Base-by-base conservation (phyloP, 2,329 filamentous ascomycete species). In the Aureobasidium sp. region DNA sequence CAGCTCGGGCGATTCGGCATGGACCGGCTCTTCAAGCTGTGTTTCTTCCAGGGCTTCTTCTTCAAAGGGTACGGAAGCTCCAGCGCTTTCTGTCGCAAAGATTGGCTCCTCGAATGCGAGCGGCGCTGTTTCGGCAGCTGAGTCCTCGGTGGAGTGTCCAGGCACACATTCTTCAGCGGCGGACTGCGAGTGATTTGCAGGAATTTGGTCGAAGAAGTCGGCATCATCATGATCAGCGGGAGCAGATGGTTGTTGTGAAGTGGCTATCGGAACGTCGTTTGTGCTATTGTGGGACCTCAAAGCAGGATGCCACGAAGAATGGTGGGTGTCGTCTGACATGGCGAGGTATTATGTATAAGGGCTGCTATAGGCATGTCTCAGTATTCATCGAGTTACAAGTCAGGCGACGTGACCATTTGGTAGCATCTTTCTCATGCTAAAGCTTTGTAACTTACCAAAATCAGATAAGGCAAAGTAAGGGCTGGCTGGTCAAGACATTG, bases 261-360 rank as follows among this genome's bases (percentile, higher is more conserved):
- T 16, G 11, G 16, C 14, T 30, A 37, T 27, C 2, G 44, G 36
- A 3, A 42, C 27, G 11, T 59, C 27, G 6, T 42, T 13, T 3
- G 21, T 3, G 45, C 45, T 59, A 45, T 59, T 59, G 16, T 61
- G 49, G 25, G 27, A 7, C 34, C 60, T 48, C 41, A 61, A n/a
- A 27, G 60, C 60, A 48, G 60, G 60, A 42, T 61, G 39, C 60
- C 60, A 61, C 14, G 60, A 55, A 41, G 60, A 32, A 14, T 48
- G 54, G 13, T 47, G 53, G 41, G 3, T 13, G 32, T 58, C 42
- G 30, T 47, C 57, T 5, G 45, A 10, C 57, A 59, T 59, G 57
- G 11, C 36, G 10, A 16, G 9, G 16, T 34, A 59, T 59, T 59
- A 50, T 58, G 54, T 57, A 57, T 57, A 36, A 57, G 7, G 16